Percentiles rank a stretch among this genome's conserved stretches.
phyloP scores from a whole-genome alignment of 1,284 basidiomycete genomes.

The Trichosporon asahii region DNA sequence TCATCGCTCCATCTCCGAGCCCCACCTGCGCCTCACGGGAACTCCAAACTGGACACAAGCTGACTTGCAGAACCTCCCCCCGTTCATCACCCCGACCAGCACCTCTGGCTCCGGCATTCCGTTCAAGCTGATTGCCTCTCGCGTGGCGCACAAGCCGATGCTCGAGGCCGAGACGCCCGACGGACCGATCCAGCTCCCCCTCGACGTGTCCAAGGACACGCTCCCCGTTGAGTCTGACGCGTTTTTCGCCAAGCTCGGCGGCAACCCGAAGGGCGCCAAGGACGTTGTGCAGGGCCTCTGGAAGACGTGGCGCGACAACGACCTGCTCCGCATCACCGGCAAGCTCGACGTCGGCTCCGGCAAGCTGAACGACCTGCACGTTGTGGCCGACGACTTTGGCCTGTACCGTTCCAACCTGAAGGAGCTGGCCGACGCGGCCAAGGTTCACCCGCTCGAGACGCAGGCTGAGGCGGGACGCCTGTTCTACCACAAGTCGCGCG shows the following conservation, averaged over 20 bases:
- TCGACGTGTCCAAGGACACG: conserved; percentile 13
- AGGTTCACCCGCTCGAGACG: conserved; percentile 21
- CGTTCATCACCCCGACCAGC: background rate
- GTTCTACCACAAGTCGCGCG: conserved; percentile 26
- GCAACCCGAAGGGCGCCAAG: conserved; percentile 6
- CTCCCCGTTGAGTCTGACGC: conserved; percentile 17
- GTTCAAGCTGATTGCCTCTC: conserved; percentile 18
- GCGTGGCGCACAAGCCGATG: conserved; percentile 18
- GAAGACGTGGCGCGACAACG: conserved; percentile 23
- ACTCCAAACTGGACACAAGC: background rate
- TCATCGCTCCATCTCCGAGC: background rate
- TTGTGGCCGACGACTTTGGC: conserved; percentile 20
- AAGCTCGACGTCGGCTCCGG: conserved; percentile 14
- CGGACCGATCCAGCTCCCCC: conserved; percentile 16
- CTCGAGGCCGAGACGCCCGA: conserved; percentile 16
- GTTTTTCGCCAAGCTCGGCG: conserved; percentile 17
- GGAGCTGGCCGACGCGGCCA: background rate
- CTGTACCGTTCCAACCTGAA: background rate
- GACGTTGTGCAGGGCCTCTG: conserved; percentile 18
- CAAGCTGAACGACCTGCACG: conserved; percentile 10
- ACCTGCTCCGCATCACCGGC: conserved; percentile 18
- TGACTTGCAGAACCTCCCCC: conserved; percentile 13
- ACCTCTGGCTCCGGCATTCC: background rate
- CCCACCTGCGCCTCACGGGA: background rate
- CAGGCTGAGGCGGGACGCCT: conserved; percentile 19